Evolutionary conservation across 164 flowering plant species (phyloP).

Genomic region (Buxus sempervirens): DNA sequence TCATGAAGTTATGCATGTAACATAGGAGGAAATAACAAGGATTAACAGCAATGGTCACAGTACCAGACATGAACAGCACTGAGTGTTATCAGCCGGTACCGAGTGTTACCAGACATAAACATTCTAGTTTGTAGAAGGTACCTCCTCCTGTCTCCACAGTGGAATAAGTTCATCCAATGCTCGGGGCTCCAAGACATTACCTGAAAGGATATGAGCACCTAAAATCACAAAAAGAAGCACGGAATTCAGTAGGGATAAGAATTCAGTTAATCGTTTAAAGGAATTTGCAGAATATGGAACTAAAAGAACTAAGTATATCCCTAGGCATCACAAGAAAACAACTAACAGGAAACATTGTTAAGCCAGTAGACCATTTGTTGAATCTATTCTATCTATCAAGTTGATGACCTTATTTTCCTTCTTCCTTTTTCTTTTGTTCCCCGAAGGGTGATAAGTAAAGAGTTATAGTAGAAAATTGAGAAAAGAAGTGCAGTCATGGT

Average conservation of each 20-base stretch:
- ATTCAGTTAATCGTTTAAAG: neutral
- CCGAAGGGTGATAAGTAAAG: no score
- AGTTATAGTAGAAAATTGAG: no score
- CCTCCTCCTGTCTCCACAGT: constrained; percentile 83
- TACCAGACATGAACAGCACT: no score
- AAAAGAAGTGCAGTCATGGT: no score
- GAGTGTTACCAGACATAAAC: no score
- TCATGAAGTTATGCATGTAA: neutral
- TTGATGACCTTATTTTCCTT: no score
- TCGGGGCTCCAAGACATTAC: constrained; percentile 95
- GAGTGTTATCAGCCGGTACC: no score
- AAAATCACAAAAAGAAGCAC: constrained; percentile 17
- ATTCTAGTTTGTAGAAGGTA: constrained; percentile 12
- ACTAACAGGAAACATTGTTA: neutral
- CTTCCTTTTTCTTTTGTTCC: no score
- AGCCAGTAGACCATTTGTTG: neutral
- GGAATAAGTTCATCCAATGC: constrained; percentile 93
- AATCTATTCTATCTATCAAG: neutral
- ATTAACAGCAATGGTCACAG: no score
- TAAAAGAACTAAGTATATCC: neutral
- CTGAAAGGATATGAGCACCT: constrained; percentile 96
- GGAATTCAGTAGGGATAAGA: neutral
- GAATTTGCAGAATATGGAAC: neutral
- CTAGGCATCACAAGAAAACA: no score
- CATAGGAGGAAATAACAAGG: neutral